These are phyloP conservation scores for Neocucurbitaria cava DNA, from an alignment of 2,329 filamentous ascomycete genomes.

Conservation along the genomic window DNA sequence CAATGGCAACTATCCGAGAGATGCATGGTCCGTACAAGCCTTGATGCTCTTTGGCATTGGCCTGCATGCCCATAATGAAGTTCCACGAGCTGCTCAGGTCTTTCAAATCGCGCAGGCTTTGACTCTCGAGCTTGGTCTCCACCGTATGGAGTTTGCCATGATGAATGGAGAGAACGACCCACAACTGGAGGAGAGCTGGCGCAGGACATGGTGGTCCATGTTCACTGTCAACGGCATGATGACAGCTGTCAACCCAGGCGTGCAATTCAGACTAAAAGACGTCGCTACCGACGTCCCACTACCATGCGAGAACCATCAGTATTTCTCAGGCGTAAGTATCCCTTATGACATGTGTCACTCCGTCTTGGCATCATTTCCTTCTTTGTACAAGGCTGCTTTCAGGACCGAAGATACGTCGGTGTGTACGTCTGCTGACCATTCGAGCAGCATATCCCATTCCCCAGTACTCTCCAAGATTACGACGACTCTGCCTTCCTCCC, in stretches of 20 bases:
- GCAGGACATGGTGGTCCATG: constrained; percentile 89
- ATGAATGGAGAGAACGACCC: constrained; percentile 69
- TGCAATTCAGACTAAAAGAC: constrained; percentile 73
- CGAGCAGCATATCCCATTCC: constrained; percentile 44
- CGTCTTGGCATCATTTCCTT: constrained; percentile 24
- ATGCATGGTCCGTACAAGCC: constrained; percentile 73
- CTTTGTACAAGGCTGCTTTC: constrained; percentile 1
- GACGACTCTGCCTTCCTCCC: constrained; percentile 77
- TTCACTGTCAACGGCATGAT: constrained; percentile 86
- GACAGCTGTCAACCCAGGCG: constrained; percentile 76
- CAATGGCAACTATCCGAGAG: constrained; percentile 40
- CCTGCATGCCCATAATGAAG: constrained; percentile 77
- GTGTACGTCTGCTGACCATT: constrained; percentile 1
- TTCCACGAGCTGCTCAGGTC: constrained; percentile 70
- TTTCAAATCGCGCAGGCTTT: constrained; percentile 73
- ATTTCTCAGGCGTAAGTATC: constrained; percentile 51
- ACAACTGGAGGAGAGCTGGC: constrained; percentile 80
- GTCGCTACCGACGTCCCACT: constrained; percentile 72
- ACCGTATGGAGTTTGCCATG: constrained; percentile 71
- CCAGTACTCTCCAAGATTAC: constrained; percentile 71
- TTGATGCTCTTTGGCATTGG: constrained; percentile 78
- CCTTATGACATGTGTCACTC: constrained; percentile 3
- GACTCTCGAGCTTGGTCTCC: constrained; percentile 78
- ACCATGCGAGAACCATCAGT: constrained; percentile 84
- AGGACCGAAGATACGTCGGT: background rate